Percentiles rank a stretch among this genome's conserved stretches.
phyloP scores from a whole-genome alignment of 805 yeast species.

The Lipomyces yamadae region DNA sequence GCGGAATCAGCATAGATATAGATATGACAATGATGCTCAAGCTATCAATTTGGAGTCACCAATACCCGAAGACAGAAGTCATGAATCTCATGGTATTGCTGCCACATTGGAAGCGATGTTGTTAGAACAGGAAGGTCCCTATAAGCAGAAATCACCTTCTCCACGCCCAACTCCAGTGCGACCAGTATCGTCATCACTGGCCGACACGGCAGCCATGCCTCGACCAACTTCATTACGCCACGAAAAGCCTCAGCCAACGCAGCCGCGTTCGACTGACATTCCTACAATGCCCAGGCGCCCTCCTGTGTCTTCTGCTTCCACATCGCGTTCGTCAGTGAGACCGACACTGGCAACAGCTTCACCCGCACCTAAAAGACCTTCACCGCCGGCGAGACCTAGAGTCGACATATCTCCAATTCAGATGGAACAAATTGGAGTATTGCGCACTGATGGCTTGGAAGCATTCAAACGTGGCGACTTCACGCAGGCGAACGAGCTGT shows the following conservation, averaged over 20 bases:
- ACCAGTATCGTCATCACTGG: constrained; percentile 6
- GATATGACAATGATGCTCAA: constrained; percentile 20
- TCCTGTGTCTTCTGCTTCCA: not conserved
- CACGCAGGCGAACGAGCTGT: constrained; percentile 63
- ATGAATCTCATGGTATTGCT: not conserved
- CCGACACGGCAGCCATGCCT: not conserved
- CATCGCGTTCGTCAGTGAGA: not conserved
- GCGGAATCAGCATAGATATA: constrained; percentile 27
- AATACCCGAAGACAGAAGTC: constrained; percentile 14
- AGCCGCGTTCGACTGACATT: not conserved
- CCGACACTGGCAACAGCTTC: constrained; percentile 5
- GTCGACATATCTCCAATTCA: constrained; percentile 43
- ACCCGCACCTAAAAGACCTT: constrained; percentile 1
- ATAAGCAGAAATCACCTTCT: constrained; percentile 3
- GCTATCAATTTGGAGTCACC: constrained; percentile 24
- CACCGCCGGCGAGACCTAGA: constrained; percentile 33
- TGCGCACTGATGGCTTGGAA: constrained; percentile 57
- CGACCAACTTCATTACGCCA: not conserved
- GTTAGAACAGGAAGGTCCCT: constrained; percentile 28
- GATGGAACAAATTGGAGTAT: constrained; percentile 42
- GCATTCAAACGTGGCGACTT: constrained; percentile 85
- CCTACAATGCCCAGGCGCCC: not conserved
- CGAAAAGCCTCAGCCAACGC: not conserved
- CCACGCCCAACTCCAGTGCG: constrained; percentile 13
- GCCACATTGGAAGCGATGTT: constrained; percentile 31